Base-by-base conservation (phyloP, 352 stramenopile species). In the Phytophthora gonapodyides region DNA sequence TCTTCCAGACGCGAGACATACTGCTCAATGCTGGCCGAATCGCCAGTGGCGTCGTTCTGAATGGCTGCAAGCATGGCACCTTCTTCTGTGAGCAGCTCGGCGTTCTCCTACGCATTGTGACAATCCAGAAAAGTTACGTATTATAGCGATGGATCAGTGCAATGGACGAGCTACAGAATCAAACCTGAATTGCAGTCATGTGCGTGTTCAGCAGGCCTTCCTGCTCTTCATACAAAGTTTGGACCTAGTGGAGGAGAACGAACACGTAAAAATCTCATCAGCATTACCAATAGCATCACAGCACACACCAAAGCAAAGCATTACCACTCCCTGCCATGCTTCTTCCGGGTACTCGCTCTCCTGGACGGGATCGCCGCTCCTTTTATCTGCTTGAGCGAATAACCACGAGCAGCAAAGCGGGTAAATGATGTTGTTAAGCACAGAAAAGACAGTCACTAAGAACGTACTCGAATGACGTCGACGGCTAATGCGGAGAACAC, bases 51-150 rank as follows among this genome's bases (percentile, higher is more conserved):
- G 33, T 98, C 93, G 17, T 87, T 89, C 69, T 94, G 87, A 54
- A 97, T 91, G 15, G 89, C 75, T 42, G 87, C 84, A 10, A 97
- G 63, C 49, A 98, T 68, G 17, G 82, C 75, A 9, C 96, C 96
- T 88, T 99, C 97, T 60, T 99, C 91, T 1, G 96, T 98, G 11
- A 99, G 71, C 16, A 99, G 80, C 69, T 99, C 93, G 1, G 97
- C 97, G 59, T 97, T 98, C 74, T 99, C 94, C 80, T 98, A 67
- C 12, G 27, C 3, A 61, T 53, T 13, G 17, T n/a, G 24, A 43
- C 30, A 11, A 57, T 41, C 16, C 30, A 47, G 8, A 56, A 0
- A 0, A 30, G n/a, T 58, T 46, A 61, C 49, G 12, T 16, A 43
- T n/a, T 31, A 31, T 31, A 1, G 24, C 6, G 24, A 31, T 31